phyloP scores from a whole-genome alignment of 176 grass and related monocot species.

The Aegilops umbellulata region DNA sequence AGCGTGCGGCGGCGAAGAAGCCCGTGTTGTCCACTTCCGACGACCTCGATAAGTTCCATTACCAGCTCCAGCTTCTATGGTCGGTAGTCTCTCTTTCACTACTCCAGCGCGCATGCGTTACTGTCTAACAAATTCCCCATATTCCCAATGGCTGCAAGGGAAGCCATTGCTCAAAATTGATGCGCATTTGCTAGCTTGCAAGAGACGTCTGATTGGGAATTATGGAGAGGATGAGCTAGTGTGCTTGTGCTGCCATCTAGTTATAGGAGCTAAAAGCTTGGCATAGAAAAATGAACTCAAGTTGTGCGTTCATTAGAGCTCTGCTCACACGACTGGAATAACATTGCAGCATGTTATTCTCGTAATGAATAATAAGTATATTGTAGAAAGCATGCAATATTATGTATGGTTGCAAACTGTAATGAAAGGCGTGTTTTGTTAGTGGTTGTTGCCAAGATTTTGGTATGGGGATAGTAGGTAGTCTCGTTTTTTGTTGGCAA shows the following conservation, averaged over 20 bases:
- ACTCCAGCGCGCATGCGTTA: background rate
- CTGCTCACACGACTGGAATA: background rate
- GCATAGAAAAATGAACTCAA: background rate
- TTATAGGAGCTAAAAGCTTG: background rate
- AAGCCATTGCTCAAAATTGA: background rate
- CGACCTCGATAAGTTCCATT: slow-evolving; percentile 92
- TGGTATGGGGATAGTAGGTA: too few relatives aligned
- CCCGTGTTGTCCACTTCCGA: slow-evolving; percentile 83
- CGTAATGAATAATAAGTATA: background rate
- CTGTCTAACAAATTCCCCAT: background rate
- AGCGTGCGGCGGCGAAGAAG: slow-evolving; percentile 81
- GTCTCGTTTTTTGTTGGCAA: too few relatives aligned
- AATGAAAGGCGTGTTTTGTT: background rate
- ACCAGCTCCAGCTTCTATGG: slow-evolving; percentile 92
- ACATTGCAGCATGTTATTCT: background rate
- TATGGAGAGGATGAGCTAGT: background rate
- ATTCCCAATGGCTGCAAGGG: background rate
- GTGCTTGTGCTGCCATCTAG: background rate
- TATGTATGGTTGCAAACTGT: background rate
- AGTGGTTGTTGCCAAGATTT: too few relatives aligned
- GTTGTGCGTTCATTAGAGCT: background rate
- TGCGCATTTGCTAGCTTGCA: background rate
- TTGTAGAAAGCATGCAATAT: background rate
- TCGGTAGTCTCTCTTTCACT: slow-evolving; percentile 14
- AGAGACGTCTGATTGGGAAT: background rate